Base-by-base conservation (phyloP, 139 green algal genomes). In the Tetratostichococcus sp. region DNA sequence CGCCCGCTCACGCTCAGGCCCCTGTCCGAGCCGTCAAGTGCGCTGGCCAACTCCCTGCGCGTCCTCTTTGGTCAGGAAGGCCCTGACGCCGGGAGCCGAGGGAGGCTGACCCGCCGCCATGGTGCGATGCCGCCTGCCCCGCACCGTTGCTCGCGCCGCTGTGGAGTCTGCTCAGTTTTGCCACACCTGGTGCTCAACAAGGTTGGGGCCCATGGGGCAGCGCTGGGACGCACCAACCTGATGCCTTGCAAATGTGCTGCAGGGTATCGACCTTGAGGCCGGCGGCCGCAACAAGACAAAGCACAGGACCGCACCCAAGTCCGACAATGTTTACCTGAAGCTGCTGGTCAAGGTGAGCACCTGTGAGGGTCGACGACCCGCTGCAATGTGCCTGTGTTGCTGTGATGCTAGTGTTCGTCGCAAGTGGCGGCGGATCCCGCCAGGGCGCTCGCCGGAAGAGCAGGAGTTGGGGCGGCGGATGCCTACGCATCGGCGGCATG, bases 291-390 rank as follows among this genome's bases (percentile, higher is more conserved):
- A 92, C 86, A 99, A 97, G 85, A 95, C 93, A 84, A 89, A 84
- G 35, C 78, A 88, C 65, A 84, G 96, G 70, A 93, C 86, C 32
- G 94, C 94, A 30, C 94, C 94, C 28, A 98, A 98, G 90, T 93
- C 84, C 75, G 86, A 98, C 62, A 98, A 99, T 92, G 93, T 98
- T n/a, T 99, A 99, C 85, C 78, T 98, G 17, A 95, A 96, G 87
- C 89, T 99, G 34, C 87, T 99, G 35, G 95, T 99, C n/a, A 98
- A 99, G 93, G 95, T 98, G 66, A 71, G 82, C 19, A 2, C 17
- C 19, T 8, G 17, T 26, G 50, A 62, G 14, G 50, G 11, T 5
- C 11, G 3, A 50, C 8, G 11, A 6, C 39, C 6, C 8, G 39
- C 39, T 50, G 11, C 39, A 50, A 50, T 50, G 8, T 21, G 39